Percentiles rank a stretch among this genome's conserved stretches.
phyloP scores from a whole-genome alignment of 2,329 filamentous ascomycete genomes.

The Fusarium tuaranense region DNA sequence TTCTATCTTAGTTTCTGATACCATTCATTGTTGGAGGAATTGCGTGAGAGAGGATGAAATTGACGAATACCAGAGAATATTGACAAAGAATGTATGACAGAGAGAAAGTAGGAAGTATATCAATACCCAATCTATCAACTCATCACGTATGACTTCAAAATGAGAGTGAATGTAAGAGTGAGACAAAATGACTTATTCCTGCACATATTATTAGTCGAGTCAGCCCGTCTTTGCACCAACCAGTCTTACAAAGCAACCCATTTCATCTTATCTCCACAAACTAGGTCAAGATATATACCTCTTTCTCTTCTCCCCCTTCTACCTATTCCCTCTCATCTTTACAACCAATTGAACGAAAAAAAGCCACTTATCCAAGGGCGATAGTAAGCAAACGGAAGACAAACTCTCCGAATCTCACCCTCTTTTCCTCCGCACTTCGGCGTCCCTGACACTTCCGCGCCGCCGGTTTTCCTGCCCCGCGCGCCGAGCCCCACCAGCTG shows the following conservation, averaged over 20 bases:
- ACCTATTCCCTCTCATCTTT: neutral
- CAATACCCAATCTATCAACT: neutral
- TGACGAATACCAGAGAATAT: neutral
- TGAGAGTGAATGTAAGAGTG: neutral
- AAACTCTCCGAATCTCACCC: slow-evolving; percentile 20
- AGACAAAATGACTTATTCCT: neutral
- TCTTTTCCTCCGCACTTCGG: slow-evolving; percentile 16
- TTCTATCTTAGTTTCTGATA: neutral
- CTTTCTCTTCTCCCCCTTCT: neutral
- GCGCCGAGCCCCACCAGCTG: slow-evolving; percentile 26
- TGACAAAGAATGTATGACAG: neutral
- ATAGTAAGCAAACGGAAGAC: slow-evolving; percentile 25
- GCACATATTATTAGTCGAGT: neutral
- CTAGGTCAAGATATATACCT: neutral
- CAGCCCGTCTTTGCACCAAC: neutral
- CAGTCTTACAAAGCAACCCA: slow-evolving; percentile 1
- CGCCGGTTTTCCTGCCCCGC: slow-evolving; percentile 17
- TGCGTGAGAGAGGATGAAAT: slow-evolving; percentile 13
- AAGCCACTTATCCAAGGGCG: neutral
- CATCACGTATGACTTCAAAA: neutral
- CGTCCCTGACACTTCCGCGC: slow-evolving; percentile 7
- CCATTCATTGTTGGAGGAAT: slow-evolving; percentile 1
- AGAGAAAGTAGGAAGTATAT: neutral
- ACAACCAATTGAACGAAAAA: neutral
- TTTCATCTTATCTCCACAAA: neutral